phyloP scores from a whole-genome alignment of 495 filamentous ascomycete genomes.

The Umbilicaria muhlenbergii region DNA sequence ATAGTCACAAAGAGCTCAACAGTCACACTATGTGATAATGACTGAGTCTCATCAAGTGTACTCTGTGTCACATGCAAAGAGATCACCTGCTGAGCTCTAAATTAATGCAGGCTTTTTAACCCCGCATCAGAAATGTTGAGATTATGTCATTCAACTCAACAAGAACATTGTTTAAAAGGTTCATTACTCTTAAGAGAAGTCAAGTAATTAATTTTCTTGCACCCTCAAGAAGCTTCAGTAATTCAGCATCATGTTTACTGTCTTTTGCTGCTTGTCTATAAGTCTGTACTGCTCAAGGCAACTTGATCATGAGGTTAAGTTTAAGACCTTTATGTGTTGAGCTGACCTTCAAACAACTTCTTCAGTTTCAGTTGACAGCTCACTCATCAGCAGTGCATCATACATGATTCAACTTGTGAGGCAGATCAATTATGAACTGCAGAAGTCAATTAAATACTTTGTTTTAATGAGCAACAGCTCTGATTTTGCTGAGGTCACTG shows the following conservation, averaged over 20 bases:
- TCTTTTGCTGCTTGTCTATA: slow-evolving; percentile 8
- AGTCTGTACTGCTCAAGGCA: slow-evolving; percentile 3
- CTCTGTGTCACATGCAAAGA: too few species aligned
- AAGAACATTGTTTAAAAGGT: too few species aligned
- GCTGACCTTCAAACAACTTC: slow-evolving; percentile 5
- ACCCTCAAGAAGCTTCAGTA: slow-evolving; percentile 3
- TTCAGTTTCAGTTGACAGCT: slow-evolving; percentile 1
- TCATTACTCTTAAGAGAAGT: slow-evolving; percentile 7
- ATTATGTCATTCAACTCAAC: too few species aligned
- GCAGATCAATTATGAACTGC: slow-evolving; percentile 5
- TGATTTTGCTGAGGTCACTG: slow-evolving; percentile 4
- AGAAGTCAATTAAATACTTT: slow-evolving; percentile 4
- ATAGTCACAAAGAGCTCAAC: too few species aligned
- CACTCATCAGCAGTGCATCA: slow-evolving; percentile 4
- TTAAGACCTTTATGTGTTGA: slow-evolving; percentile 6
- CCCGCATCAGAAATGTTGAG: too few species aligned
- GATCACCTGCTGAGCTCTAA: too few species aligned
- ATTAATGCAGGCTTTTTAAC: too few species aligned
- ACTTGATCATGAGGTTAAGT: slow-evolving; percentile 7
- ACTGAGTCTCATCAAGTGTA: too few species aligned
- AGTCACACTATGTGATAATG: too few species aligned
- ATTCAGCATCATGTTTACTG: slow-evolving; percentile 5
- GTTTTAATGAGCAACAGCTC: slow-evolving; percentile 4
- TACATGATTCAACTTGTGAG: slow-evolving; percentile 3
- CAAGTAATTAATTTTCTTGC: slow-evolving; percentile 6